phyloP scores from a whole-genome alignment of 1,139 yeast species.

The Nakaseomyces sp. region DNA sequence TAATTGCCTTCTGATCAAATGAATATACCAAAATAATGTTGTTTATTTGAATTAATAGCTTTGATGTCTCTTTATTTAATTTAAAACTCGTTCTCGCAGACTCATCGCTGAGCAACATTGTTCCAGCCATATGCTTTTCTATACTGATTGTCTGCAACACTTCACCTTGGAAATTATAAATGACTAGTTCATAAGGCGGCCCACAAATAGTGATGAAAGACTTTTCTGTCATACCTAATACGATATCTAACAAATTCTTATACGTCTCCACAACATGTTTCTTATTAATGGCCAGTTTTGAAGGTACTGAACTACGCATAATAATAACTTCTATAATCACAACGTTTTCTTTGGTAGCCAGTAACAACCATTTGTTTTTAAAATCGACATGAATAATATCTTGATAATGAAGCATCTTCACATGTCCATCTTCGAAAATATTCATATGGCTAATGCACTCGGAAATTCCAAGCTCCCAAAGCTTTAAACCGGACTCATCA shows the following conservation, averaged over 20 bases:
- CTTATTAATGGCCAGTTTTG: neutral
- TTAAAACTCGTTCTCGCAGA: constrained; percentile 10
- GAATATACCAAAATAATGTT: constrained; percentile 24
- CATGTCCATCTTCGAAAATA: constrained; percentile 4
- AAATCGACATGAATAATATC: constrained; percentile 20
- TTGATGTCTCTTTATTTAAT: constrained; percentile 27
- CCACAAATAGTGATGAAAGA: constrained; percentile 23
- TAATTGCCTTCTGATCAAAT: constrained; percentile 26
- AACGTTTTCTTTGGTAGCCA: constrained; percentile 5
- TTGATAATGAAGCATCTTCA: constrained; percentile 8
- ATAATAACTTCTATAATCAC: constrained; percentile 3
- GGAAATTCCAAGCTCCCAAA: constrained; percentile 4
- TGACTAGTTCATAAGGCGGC: constrained; percentile 20
- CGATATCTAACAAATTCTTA: constrained; percentile 13
- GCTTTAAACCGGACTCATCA: neutral
- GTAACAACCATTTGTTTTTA: constrained; percentile 17
- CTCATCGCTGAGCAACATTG: constrained; percentile 4
- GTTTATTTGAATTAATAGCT: constrained; percentile 22
- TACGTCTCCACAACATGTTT: constrained; percentile 3
- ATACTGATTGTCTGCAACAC: constrained; percentile 22
- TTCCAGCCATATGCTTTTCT: constrained; percentile 7
- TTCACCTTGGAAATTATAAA: constrained; percentile 27
- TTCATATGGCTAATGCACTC: constrained; percentile 1
- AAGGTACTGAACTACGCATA: neutral
- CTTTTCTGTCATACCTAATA: constrained; percentile 30